phyloP scores from a whole-genome alignment of 2,329 filamentous ascomycete genomes.

The Ambrosiella xylebori region DNA sequence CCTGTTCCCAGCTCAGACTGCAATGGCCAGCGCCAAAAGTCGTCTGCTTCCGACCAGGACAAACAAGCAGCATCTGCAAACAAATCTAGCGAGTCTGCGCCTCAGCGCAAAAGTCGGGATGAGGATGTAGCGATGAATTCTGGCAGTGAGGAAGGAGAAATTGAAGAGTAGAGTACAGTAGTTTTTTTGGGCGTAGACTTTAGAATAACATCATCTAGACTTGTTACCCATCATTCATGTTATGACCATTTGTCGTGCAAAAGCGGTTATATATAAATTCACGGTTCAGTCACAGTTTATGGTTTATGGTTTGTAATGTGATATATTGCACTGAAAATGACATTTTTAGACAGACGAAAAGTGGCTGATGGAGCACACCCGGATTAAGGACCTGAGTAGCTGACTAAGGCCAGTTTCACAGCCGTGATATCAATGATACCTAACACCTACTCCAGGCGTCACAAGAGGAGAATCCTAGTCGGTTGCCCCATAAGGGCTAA shows the following conservation, averaged over 20 bases:
- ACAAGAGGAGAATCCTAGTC: neutral
- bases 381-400: too few relatives aligned
- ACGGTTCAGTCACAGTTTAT: too few relatives aligned
- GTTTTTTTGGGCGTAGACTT: neutral
- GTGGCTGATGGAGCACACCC: too few relatives aligned
- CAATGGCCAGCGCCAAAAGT: slow-evolving; percentile 11
- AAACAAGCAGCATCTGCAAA: neutral
- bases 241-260: too few relatives aligned
- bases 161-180: slow-evolving; percentile 45
- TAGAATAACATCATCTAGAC: neutral
- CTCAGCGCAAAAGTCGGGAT: slow-evolving; percentile 4
- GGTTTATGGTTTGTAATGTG: too few relatives aligned
- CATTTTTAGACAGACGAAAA: too few relatives aligned
- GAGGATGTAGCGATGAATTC: slow-evolving; percentile 37
- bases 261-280: too few relatives aligned
- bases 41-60: neutral
- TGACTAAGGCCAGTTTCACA: too few relatives aligned
- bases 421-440: neutral
- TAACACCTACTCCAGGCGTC: neutral
- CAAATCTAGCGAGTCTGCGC: neutral
- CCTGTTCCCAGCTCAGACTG: slow-evolving; percentile 31
- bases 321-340: too few relatives aligned
- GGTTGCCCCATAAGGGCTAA: neutral
- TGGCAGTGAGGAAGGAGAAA: slow-evolving; percentile 94
- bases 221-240: neutral